Evolutionary conservation across 148 eudicot genomes (phyloP), one percentile per base, ranked within the genome.

Genomic region (Silene conica): DNA sequence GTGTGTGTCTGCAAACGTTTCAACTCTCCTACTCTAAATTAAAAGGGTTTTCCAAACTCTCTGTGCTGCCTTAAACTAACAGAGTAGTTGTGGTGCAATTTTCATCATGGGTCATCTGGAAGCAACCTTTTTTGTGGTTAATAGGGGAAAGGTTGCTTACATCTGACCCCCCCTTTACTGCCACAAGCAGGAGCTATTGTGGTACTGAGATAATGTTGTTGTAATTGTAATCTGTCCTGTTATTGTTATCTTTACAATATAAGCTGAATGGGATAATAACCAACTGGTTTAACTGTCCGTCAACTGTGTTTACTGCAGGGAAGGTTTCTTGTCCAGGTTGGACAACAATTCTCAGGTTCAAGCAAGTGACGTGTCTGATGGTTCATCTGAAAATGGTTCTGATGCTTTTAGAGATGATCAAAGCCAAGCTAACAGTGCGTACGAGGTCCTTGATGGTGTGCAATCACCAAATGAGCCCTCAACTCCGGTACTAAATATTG

Each of bases 261-360:
- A 63, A 13, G 67, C 22, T 15, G 20, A 31, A n/a, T 63, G 67
- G 8, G 43, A 25, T 16, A 12, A 3, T 28, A 16, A 66, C 10
- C 63, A 10, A 59, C 11, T 20, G 25, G 63, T 23, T 5, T 26
- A 28, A n/a, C 3, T 48, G 67, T 54, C 65, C 5, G 61, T 48
- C 9, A 34, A 2, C 34, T 18, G 58, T 71, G 31, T 72, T 48
- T 67, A 19, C 52, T 80, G 73, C 96, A 95, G 98, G 86, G 92
- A 86, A 84, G 98, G 91, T 52, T 92, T 95, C 78, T 86, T 88
- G 19, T 87, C 96, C 70, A 87, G 85, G 70, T 76, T 86, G 80
- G 91, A 86, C 71, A 85, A 68, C 55, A 74, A 72, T 76, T 75
- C 60, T 74, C 81, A 76, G 43, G 76, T 78, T 80, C 82, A 85